Conservation (phyloP, 495 filamentous ascomycete species). For the Daldinia vernicosa region DNA sequence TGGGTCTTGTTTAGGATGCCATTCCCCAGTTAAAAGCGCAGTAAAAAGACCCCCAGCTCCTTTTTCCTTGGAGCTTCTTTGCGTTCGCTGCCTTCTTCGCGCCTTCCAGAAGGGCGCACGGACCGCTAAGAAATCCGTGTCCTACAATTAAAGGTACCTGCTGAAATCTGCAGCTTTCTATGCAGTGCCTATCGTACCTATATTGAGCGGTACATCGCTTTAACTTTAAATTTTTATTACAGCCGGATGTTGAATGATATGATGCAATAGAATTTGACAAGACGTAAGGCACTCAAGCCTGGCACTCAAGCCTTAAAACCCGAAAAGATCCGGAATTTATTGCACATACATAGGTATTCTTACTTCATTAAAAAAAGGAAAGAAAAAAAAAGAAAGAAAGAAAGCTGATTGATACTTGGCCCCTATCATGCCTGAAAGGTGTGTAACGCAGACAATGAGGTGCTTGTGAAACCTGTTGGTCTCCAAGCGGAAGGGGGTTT, state of each 20-base stretch:
- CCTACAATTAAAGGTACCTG: constrained; percentile 30
- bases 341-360: not conserved
- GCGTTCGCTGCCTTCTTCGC: constrained; percentile 38
- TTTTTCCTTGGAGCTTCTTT: constrained; percentile 40
- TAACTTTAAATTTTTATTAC: not conserved
- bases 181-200: constrained; percentile 13
- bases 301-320: not conserved
- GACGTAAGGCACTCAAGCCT: not conserved
- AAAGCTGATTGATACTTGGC: not conserved
- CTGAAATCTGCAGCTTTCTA: constrained; percentile 34
- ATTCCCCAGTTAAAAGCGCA: constrained; percentile 36
- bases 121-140: constrained; percentile 35
- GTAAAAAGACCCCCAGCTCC: constrained; percentile 27
- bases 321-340: not conserved
- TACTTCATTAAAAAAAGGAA: not conserved
- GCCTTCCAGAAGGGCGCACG: constrained; percentile 47
- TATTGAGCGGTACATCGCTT: not conserved
- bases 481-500: constrained; percentile 33
- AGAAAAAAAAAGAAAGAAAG: too few relatives aligned
- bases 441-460: constrained; percentile 10
- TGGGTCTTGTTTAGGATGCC: constrained; percentile 31
- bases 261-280: not conserved
- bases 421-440: not conserved
- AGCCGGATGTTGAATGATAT: constrained; percentile 3
- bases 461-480: constrained; percentile 31